phyloP scores from a whole-genome alignment of 2,329 filamentous ascomycete species.

The Trichophyton verrucosum region DNA sequence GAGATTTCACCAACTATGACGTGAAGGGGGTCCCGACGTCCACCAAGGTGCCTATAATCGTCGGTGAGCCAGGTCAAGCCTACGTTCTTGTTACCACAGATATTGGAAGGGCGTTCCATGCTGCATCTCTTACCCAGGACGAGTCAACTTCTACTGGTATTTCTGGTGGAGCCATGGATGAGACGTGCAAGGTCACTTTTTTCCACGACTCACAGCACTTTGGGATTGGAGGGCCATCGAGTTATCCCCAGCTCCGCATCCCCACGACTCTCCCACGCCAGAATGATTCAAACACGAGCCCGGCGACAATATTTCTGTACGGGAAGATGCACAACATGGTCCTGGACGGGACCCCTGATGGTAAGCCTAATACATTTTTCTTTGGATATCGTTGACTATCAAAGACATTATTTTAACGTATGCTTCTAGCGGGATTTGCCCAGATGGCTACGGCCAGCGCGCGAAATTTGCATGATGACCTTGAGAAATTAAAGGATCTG shows the following conservation, averaged over 20 bases:
- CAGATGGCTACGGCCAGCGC: no score
- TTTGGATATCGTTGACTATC: no score
- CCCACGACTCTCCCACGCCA: slow-evolving; percentile 14
- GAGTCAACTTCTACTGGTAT: slow-evolving; percentile 2
- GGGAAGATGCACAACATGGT: slow-evolving; percentile 15
- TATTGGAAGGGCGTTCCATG: slow-evolving; percentile 16
- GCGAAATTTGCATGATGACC: no score
- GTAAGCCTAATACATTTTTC: no score
- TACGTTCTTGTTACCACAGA: slow-evolving; percentile 16
- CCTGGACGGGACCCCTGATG: no score
- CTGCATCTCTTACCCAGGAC: no score
- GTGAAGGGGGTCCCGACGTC: slow-evolving; percentile 14
- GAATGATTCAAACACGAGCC: slow-evolving; percentile 14
- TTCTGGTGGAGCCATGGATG: slow-evolving; percentile 10
- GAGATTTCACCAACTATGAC: slow-evolving; percentile 16
- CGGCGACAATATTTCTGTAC: slow-evolving; percentile 7
- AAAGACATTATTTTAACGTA: no score
- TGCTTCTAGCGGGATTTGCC: no score
- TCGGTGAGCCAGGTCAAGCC: slow-evolving; percentile 16
- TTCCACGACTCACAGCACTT: slow-evolving; percentile 20
- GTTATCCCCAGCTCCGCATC: slow-evolving; percentile 18
- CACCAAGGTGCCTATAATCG: slow-evolving; percentile 15
- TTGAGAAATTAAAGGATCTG: no score
- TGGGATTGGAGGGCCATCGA: slow-evolving; percentile 16
- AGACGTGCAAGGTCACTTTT: slow-evolving; percentile 18